Evolutionary conservation across 257 asterid genomes (phyloP).

Genomic region (Nyctanthes arbortristis): DNA sequence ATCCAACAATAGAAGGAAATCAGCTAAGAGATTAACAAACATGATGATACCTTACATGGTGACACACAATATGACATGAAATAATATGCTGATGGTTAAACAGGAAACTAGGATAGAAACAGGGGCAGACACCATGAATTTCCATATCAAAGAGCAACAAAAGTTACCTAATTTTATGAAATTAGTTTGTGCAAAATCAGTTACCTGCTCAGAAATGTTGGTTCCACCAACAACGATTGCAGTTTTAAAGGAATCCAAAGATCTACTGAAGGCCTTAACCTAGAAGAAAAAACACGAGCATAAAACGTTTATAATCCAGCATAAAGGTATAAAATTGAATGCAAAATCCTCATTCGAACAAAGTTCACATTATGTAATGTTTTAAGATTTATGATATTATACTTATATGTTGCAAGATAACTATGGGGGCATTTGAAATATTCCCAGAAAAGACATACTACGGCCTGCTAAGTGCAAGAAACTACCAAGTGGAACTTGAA

Average conservation of each 20-base stretch:
- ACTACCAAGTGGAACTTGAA: slow-evolving; percentile 4
- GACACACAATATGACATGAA: slow-evolving; percentile 10
- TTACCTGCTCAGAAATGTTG: slow-evolving; percentile 81
- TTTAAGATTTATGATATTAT: slow-evolving; percentile 9
- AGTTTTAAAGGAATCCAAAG: slow-evolving; percentile 71
- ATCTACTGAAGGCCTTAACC: slow-evolving; percentile 91
- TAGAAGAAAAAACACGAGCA: slow-evolving; percentile 28
- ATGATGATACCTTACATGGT: slow-evolving; percentile 9
- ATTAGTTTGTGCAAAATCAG: slow-evolving; percentile 17
- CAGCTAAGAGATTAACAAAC: slow-evolving; percentile 11
- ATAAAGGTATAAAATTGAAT: neutral
- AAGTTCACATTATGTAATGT: slow-evolving; percentile 17
- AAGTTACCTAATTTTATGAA: neutral
- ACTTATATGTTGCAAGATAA: slow-evolving; percentile 8
- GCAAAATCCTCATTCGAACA: slow-evolving; percentile 15
- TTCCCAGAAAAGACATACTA: neutral
- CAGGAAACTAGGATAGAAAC: slow-evolving; percentile 7
- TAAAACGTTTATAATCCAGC: neutral
- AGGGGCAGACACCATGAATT: neutral
- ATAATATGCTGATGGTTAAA: neutral
- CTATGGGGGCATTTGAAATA: slow-evolving; percentile 1
- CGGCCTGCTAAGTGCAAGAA: slow-evolving; percentile 6
- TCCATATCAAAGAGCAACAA: neutral
- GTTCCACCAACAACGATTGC: slow-evolving; percentile 92
- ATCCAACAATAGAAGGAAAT: slow-evolving; percentile 38